phyloP scores from a whole-genome alignment of 352 stramenopile genomes.

The Phytophthora idaei region DNA sequence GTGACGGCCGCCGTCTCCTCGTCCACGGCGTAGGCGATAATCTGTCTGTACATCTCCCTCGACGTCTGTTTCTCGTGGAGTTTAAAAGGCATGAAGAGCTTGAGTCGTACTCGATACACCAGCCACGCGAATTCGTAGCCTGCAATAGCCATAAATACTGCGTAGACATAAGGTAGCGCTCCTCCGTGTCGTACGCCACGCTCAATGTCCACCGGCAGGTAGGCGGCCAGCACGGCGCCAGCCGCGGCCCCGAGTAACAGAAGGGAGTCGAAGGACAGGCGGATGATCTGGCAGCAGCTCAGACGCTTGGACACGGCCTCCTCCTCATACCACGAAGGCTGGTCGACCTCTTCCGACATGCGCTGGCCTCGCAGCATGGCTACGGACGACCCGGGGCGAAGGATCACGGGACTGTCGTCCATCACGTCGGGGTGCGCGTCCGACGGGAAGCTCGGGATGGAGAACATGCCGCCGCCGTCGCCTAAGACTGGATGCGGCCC shows the following conservation, averaged over 20 bases:
- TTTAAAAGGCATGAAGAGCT: constrained; percentile 69
- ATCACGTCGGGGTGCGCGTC: constrained; percentile 13
- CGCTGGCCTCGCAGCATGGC: constrained; percentile 31
- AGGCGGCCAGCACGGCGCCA: constrained; percentile 40
- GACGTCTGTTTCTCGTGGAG: constrained; percentile 74
- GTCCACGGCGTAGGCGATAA: constrained; percentile 72
- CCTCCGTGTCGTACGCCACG: constrained; percentile 20
- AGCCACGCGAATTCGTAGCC: constrained; percentile 68
- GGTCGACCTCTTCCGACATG: constrained; percentile 18
- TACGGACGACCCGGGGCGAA: constrained; percentile 44
- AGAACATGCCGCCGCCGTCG: constrained; percentile 45
- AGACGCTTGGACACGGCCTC: constrained; percentile 20
- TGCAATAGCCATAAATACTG: constrained; percentile 47
- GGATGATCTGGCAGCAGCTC: constrained; percentile 34
- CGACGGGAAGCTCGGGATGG: constrained; percentile 26
- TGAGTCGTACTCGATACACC: constrained; percentile 56
- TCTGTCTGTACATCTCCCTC: constrained; percentile 69
- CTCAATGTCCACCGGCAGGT: constrained; percentile 41
- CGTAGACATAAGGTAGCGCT: constrained; percentile 58
- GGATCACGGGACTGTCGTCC: constrained; percentile 28
- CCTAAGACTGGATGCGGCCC: constrained; percentile 26
- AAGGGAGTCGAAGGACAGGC: constrained; percentile 40
- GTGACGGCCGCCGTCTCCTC: constrained; percentile 60
- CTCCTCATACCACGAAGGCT: constrained; percentile 48
- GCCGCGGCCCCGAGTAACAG: constrained; percentile 40